phyloP scores from a whole-genome alignment of 2,329 filamentous ascomycete species.

The Colletotrichum noveboracense region DNA sequence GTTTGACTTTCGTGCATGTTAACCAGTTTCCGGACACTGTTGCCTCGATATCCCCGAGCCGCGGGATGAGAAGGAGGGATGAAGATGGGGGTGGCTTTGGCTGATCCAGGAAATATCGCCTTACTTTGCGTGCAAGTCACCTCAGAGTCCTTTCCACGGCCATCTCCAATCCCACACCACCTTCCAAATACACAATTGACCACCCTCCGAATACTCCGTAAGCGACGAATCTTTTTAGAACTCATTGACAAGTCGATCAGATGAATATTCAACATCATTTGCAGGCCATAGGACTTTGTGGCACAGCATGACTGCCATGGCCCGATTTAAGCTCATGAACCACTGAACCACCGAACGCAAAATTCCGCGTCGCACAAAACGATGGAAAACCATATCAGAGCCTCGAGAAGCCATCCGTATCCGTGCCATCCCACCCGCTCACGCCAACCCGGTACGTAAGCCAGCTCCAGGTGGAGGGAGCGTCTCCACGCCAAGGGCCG shows the following conservation, averaged over 20 bases:
- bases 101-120: background rate
- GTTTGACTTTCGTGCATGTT: background rate
- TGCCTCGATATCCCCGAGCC: background rate
- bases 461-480: background rate
- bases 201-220: background rate
- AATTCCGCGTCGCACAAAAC: background rate
- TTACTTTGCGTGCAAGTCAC: background rate
- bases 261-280: background rate
- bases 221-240: background rate
- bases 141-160: background rate
- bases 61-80: background rate
- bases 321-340: background rate
- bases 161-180: background rate
- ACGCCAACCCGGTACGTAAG: background rate
- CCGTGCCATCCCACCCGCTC: background rate
- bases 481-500: constrained; percentile 14
- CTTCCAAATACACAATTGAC: background rate
- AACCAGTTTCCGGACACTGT: background rate
- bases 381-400: background rate
- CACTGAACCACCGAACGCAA: background rate
- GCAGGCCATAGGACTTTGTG: background rate
- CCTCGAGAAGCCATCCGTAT: background rate
- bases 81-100: background rate
- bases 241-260: too few relatives aligned
- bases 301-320: background rate